Percentiles rank a stretch among this genome's conserved stretches.
Conservation (phyloP, 2,329 filamentous ascomycete genomes). For the Chrysosphaeria jannelii region DNA sequence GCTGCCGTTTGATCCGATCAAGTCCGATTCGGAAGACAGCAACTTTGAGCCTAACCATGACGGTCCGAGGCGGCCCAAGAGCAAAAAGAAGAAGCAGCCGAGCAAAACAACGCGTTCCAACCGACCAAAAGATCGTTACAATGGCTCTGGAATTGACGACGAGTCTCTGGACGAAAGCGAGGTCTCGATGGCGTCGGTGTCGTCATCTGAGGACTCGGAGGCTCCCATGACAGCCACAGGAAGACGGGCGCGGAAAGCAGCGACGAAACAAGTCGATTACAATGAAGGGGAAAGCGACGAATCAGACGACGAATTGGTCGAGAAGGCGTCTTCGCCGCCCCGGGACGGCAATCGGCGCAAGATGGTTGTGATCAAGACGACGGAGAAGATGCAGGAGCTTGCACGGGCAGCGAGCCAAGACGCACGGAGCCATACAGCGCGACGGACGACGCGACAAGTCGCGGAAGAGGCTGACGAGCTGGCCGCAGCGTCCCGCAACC, state of each 20-base stretch:
- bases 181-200: too few relatives aligned
- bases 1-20: slow-evolving; percentile 33
- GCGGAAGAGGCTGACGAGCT: slow-evolving; percentile 25
- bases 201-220: slow-evolving; percentile 10
- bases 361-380: slow-evolving; percentile 8
- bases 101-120: slow-evolving; percentile 5
- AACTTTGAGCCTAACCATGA: slow-evolving; percentile 27
- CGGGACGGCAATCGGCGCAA: too few relatives aligned
- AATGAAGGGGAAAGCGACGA: slow-evolving; percentile 15
- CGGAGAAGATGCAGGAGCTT: too few relatives aligned
- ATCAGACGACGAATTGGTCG: slow-evolving; percentile 8
- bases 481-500: slow-evolving; percentile 30
- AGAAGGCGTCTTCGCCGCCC: too few relatives aligned
- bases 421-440: too few relatives aligned
- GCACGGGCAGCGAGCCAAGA: too few relatives aligned
- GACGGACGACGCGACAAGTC: slow-evolving; percentile 23
- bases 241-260: slow-evolving; percentile 15
- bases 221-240: slow-evolving; percentile 11
- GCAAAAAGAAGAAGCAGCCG: slow-evolving; percentile 11
- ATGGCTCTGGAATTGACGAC: slow-evolving; percentile 30
- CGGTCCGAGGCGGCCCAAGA: slow-evolving; percentile 11
- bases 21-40: slow-evolving; percentile 33
- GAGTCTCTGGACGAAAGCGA: slow-evolving; percentile 25
- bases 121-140: slow-evolving; percentile 13
- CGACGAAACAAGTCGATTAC: too few relatives aligned